Evolutionary conservation across 441 rosid species (phyloP), one percentile per base, ranked within the genome.

Genomic region (Populus tomentosa): DNA sequence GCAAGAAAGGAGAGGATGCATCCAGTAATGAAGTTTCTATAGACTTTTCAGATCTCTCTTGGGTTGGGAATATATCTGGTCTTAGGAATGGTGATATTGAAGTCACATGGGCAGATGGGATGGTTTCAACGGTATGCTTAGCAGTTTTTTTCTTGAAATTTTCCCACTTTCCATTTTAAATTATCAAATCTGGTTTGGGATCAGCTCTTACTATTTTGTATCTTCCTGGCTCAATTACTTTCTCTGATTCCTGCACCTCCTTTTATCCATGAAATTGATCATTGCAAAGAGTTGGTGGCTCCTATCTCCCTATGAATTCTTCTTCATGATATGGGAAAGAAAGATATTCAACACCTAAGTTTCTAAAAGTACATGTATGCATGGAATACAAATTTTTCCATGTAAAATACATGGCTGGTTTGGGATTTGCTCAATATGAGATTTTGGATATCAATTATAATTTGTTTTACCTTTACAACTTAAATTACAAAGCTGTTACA

Each of bases 31-130:
- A 88, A 82, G 81, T 79, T 78, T 72, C 72, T 78, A 59, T 59
- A n/a, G 80, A 84, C 53, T 85, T 86, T 76, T 82, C 91, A 9
- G 90, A 93, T 84, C 93, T 92, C 71, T 93, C 98, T 64, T 97
- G 98, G 98, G 97, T 94, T 78, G 98, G 98, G 77, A 92, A 94
- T 86, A 89, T 97, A 82, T 93, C 93, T 81, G 98, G 95, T 73
- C 91, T 94, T 32, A 89, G 82, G 82, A 88, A 94, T 86, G 99
- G 98, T 80, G 93, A 94, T 77, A 94, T 97, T 77, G 94, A 97
- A 87, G 99, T 97, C 78, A 89, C 98, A 67, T 97, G 98, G 99
- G 98, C 98, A 26, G 94, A 94, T 81, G 95, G 98, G 82, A 90
- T 85, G 91, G 89, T 96, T 80, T 96, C 99, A 79, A 87, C 62